Conservation (phyloP, 164 flowering plant genomes). For the Berberis thunbergii region DNA sequence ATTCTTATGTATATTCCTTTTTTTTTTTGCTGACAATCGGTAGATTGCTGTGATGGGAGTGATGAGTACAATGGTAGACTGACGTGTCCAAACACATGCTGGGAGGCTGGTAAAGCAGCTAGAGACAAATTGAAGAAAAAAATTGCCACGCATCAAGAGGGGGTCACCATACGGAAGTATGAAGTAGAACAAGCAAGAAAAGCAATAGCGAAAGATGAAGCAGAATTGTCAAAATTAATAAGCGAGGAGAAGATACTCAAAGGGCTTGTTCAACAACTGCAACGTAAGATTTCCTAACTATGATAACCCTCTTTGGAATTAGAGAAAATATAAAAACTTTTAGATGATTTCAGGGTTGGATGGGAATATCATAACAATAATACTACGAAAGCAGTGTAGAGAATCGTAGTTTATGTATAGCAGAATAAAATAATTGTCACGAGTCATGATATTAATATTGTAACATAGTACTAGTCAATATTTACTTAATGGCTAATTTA, state of each 20-base stretch:
- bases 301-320: neutral
- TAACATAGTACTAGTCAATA: no score
- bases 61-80: constrained; percentile 83
- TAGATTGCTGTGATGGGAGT: constrained; percentile 99
- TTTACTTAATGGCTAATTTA: no score
- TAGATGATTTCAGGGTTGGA: no score
- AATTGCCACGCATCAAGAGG: constrained; percentile 73
- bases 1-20: neutral
- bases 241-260: constrained; percentile 72
- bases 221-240: constrained; percentile 64
- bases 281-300: constrained; percentile 32
- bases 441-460: no score
- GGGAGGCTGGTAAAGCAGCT: constrained; percentile 97
- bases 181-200: constrained; percentile 62
- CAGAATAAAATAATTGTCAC: no score
- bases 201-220: constrained; percentile 59
- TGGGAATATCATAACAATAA: no score
- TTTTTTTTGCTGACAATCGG: constrained; percentile 7
- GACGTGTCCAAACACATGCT: constrained; percentile 79
- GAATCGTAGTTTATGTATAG: no score
- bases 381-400: no score
- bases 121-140: constrained; percentile 80
- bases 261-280: constrained; percentile 71
- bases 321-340: no score
- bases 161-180: constrained; percentile 45